These are phyloP conservation scores for Alternaria brassicicola DNA, from an alignment of 2,329 filamentous ascomycete species.

Conservation along the genomic window DNA sequence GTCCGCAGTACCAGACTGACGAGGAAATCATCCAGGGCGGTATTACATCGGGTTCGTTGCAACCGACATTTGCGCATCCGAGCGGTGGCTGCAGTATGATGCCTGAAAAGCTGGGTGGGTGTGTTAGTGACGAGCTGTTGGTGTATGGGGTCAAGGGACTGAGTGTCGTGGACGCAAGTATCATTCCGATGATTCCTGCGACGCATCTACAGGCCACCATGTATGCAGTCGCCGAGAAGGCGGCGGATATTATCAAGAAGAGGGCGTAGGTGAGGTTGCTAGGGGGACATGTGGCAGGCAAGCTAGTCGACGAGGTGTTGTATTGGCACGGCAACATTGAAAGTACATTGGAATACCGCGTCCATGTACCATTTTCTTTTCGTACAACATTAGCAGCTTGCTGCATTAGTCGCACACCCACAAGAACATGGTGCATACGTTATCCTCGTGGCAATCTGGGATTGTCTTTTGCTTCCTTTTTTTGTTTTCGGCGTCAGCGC, in stretches of 20 bases:
- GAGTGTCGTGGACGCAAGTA: slow-evolving; percentile 35
- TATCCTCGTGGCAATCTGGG: background rate
- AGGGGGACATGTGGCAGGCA: background rate
- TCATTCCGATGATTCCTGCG: slow-evolving; percentile 25
- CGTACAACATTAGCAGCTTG: background rate
- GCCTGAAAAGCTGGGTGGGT: slow-evolving; percentile 25
- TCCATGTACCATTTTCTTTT: background rate
- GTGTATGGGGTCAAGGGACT: slow-evolving; percentile 29
- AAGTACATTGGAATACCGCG: background rate
- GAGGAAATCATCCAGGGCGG: slow-evolving; percentile 16
- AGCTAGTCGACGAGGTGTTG: background rate
- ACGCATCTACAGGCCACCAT: slow-evolving; percentile 30
- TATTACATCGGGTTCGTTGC: slow-evolving; percentile 4
- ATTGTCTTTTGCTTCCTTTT: background rate
- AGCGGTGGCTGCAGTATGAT: slow-evolving; percentile 27
- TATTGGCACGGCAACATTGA: background rate
- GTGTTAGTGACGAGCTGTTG: slow-evolving; percentile 19
- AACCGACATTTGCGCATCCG: slow-evolving; percentile 24
- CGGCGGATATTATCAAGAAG: slow-evolving; percentile 3
- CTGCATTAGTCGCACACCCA: background rate
- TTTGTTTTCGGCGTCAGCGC: background rate
- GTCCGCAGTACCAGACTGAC: slow-evolving; percentile 19
- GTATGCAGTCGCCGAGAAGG: slow-evolving; percentile 9
- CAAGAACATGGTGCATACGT: background rate
- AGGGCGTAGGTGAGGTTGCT: background rate